Evolutionary conservation across 352 stramenopile genomes (phyloP).

Genomic region (Bremia lactucae): DNA sequence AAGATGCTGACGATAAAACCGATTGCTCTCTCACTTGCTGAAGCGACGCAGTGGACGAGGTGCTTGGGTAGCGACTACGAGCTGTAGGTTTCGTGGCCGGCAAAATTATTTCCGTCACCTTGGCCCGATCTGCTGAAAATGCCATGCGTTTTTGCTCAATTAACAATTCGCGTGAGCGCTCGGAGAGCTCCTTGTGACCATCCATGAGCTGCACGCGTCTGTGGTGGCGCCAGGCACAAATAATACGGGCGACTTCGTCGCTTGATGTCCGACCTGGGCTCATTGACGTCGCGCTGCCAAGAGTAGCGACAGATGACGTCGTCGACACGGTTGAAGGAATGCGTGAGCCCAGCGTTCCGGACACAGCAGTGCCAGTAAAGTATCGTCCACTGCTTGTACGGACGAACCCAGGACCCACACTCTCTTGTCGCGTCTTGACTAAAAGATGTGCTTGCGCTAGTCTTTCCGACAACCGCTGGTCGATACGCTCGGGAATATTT

Average conservation of each 20-base stretch:
- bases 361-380: conserved; percentile 22
- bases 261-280: conserved; percentile 50
- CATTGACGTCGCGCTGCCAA: conserved; percentile 34
- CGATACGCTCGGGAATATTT: conserved; percentile 81
- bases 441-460: conserved; percentile 65
- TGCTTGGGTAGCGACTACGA: conserved; percentile 43
- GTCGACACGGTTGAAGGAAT: conserved; percentile 36
- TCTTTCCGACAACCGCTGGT: conserved; percentile 61
- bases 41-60: conserved; percentile 27
- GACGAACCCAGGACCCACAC: conserved; percentile 22
- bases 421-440: conserved; percentile 62
- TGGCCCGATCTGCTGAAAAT: conserved; percentile 72
- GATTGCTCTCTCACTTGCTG: conserved; percentile 27
- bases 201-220: conserved; percentile 84
- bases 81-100: conserved; percentile 35
- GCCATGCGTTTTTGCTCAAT: conserved; percentile 84
- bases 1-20: conserved; percentile 30
- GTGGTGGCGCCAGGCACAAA: conserved; percentile 75
- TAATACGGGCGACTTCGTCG: conserved; percentile 70
- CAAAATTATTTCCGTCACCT: conserved; percentile 80
- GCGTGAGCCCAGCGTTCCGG: conserved; percentile 34
- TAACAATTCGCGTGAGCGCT: conserved; percentile 62
- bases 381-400: conserved; percentile 43
- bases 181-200: conserved; percentile 77
- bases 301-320: conserved; percentile 25